phyloP scores from a whole-genome alignment of 352 stramenopile species.

The Phytophthora foliorum region DNA sequence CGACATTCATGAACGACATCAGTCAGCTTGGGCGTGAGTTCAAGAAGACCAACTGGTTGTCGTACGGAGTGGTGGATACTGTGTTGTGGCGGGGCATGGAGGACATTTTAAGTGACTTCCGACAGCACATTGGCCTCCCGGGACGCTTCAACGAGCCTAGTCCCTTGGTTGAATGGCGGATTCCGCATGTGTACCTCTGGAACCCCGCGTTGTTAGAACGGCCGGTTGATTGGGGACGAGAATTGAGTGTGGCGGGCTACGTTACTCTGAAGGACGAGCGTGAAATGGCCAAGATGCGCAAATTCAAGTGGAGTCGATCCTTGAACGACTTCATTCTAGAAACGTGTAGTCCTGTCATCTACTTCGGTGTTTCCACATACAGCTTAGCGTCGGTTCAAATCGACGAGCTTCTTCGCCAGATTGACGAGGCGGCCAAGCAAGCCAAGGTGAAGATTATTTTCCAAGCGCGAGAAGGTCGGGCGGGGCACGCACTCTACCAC shows the following conservation, averaged over 20 bases:
- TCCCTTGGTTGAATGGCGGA: conserved; percentile 51
- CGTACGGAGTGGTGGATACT: conserved; percentile 53
- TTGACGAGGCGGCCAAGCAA: conserved; percentile 46
- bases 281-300: conserved; percentile 39
- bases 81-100: conserved; percentile 43
- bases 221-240: conserved; percentile 52
- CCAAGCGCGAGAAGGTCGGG: conserved; percentile 45
- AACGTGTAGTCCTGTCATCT: conserved; percentile 43
- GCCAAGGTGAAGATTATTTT: conserved; percentile 64
- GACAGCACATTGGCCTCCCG: conserved; percentile 44
- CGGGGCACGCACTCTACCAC: conserved; percentile 23
- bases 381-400: conserved; percentile 38
- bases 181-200: conserved; percentile 59
- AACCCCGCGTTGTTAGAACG: conserved; percentile 44
- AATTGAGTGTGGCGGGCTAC: conserved; percentile 53
- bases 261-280: conserved; percentile 43
- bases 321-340: conserved; percentile 45
- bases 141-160: conserved; percentile 38
- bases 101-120: conserved; percentile 53
- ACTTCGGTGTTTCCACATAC: conserved; percentile 50
- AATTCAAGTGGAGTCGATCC: conserved; percentile 41
- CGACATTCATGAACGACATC: conserved; percentile 39
- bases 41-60: conserved; percentile 50
- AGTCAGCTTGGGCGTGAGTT: conserved; percentile 35
- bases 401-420: conserved; percentile 39